Conservation (phyloP, 139 green algal species). For the Medakamo hakoo region DNA sequence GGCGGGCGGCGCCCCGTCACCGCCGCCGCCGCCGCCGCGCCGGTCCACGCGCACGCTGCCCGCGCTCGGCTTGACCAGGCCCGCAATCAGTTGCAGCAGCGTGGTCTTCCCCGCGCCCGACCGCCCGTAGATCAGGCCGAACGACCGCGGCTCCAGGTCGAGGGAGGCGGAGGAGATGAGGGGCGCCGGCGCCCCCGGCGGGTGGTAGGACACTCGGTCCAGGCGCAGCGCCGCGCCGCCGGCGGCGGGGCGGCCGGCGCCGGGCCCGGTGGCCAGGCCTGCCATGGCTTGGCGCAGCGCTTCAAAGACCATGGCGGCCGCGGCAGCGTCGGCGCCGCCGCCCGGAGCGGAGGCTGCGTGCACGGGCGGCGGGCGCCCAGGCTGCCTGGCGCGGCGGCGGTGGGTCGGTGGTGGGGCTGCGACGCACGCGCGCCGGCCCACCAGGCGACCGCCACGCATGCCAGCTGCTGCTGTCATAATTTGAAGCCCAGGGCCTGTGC, state of each 20-base stretch:
- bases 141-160: conserved; percentile 36
- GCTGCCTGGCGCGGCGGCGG: too few species aligned
- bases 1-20: neutral
- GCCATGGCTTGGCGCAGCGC: neutral
- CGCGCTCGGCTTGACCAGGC: conserved; percentile 34
- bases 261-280: neutral
- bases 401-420: too few species aligned
- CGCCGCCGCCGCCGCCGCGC: neutral
- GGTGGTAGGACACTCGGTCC: conserved; percentile 24
- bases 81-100: conserved; percentile 61
- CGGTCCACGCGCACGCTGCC: conserved; percentile 16
- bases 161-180: conserved; percentile 50
- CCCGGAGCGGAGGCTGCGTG: neutral
- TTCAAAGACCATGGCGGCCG: neutral
- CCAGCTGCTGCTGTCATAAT: too few species aligned
- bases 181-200: conserved; percentile 33
- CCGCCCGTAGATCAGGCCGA: conserved; percentile 68
- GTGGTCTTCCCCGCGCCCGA: conserved; percentile 80
- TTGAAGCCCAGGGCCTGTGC: too few species aligned
- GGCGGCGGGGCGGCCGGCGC: too few species aligned
- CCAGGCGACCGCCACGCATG: too few species aligned
- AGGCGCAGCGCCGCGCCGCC: conserved; percentile 9
- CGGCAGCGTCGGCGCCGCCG: neutral
- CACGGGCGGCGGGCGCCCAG: conserved; percentile 1
- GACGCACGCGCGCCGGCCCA: too few species aligned